Percentiles rank a stretch among this genome's conserved stretches.
Conservation (phyloP, 768 basidiomycete species). For the Trametopsis cervina region DNA sequence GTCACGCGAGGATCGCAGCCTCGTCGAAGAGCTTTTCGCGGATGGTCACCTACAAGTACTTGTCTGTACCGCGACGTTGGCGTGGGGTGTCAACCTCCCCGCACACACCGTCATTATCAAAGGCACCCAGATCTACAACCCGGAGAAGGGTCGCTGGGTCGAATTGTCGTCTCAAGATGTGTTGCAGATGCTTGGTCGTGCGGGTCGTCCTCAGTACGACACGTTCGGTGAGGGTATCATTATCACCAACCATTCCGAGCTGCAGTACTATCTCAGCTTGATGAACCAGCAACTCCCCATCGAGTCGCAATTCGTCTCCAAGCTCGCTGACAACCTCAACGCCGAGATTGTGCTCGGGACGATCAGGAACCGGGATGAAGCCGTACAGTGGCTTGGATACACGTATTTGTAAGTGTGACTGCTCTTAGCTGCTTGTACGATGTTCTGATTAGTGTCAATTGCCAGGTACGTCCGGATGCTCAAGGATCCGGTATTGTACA, state of each 20-base stretch:
- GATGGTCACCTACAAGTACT: constrained; percentile 91
- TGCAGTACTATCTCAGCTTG: constrained; percentile 94
- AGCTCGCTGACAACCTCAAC: constrained; percentile 91
- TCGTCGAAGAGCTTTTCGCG: constrained; percentile 91
- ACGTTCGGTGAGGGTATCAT: constrained; percentile 97
- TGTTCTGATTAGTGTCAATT: constrained; percentile 13
- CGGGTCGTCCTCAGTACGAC: constrained; percentile 95
- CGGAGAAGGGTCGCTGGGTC: constrained; percentile 96
- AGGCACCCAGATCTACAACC: constrained; percentile 99
- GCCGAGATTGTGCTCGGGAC: constrained; percentile 96
- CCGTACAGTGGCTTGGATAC: constrained; percentile 95
- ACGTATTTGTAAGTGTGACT: constrained; percentile 72
- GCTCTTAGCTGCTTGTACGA: constrained; percentile 3
- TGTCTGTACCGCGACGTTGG: constrained; percentile 95
- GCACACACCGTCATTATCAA: constrained; percentile 99
- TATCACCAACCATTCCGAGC: constrained; percentile 94
- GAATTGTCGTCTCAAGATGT: constrained; percentile 95
- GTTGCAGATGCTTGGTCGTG: constrained; percentile 96
- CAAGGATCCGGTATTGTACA: constrained; percentile 79
- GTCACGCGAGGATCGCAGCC: constrained; percentile 81
- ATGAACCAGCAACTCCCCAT: constrained; percentile 98
- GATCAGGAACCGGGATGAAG: constrained; percentile 92
- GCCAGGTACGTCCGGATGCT: constrained; percentile 91
- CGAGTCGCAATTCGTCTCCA: constrained; percentile 89
- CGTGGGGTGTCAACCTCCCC: constrained; percentile 98